phyloP scores from a whole-genome alignment of 495 filamentous ascomycete species.

The Aspergillus sparsus region DNA sequence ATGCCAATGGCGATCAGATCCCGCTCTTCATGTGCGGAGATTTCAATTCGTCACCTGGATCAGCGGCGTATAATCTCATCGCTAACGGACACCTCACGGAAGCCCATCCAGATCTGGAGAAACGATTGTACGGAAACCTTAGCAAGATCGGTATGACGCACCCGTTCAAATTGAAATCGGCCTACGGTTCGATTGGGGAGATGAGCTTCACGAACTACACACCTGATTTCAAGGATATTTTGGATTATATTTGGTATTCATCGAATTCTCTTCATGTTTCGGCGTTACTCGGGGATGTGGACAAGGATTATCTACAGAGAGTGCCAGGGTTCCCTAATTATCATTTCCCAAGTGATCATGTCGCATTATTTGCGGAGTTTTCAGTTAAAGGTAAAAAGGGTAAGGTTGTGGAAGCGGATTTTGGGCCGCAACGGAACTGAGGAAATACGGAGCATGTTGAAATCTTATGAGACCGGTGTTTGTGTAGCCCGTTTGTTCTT shows the following conservation, averaged over 20 bases:
- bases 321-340: constrained; percentile 96
- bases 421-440: constrained; percentile 60
- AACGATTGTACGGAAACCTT: constrained; percentile 82
- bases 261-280: constrained; percentile 87
- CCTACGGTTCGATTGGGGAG: constrained; percentile 76
- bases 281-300: constrained; percentile 84
- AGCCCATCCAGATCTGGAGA: constrained; percentile 73
- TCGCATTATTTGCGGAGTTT: constrained; percentile 91
- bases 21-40: constrained; percentile 91
- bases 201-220: constrained; percentile 95
- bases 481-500: constrained; percentile 41
- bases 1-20: constrained; percentile 79
- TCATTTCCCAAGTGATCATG: constrained; percentile 96
- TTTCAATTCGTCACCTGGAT: constrained; percentile 86
- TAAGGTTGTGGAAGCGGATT: constrained; percentile 67
- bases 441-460: constrained; percentile 41
- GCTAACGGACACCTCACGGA: constrained; percentile 69
- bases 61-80: constrained; percentile 85
- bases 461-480: constrained; percentile 46
- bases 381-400: constrained; percentile 87
- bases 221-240: constrained; percentile 81
- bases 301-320: constrained; percentile 82
- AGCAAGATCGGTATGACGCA: constrained; percentile 88
- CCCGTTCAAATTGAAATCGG: constrained; percentile 88
- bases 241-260: constrained; percentile 98